Percentiles rank a stretch among this genome's conserved stretches.
phyloP scores from a whole-genome alignment of 371 early-diverging fungal genomes.

The Haplosporangium sp. region DNA sequence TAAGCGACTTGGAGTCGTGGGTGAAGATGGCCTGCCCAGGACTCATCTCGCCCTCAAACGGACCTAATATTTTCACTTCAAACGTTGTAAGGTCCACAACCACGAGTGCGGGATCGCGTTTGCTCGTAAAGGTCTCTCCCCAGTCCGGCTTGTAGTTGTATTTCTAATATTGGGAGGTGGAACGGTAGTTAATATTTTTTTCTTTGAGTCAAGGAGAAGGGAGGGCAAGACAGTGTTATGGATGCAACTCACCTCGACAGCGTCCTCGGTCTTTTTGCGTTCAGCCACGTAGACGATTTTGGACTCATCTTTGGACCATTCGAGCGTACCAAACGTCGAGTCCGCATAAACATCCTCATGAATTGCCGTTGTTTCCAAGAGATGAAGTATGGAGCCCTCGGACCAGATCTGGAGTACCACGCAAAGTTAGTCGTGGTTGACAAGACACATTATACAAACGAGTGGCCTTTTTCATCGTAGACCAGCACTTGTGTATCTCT shows the following conservation, averaged over 20 bases:
- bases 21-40: conserved; percentile 53
- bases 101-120: conserved; percentile 60
- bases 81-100: conserved; percentile 54
- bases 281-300: conserved; percentile 73
- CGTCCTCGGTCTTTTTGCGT: conserved; percentile 55
- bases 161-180: conserved; percentile 9
- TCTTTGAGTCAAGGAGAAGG: no score
- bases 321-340: conserved; percentile 70
- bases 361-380: conserved; percentile 63
- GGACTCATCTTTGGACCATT: conserved; percentile 64
- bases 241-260: conserved; percentile 29
- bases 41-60: conserved; percentile 37
- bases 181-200: no score
- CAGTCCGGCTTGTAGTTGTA: conserved; percentile 61
- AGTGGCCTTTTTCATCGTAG: not conserved
- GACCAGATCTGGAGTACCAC: conserved; percentile 58
- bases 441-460: not conserved
- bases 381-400: conserved; percentile 53
- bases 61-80: conserved; percentile 46
- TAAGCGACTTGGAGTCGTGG: conserved; percentile 52
- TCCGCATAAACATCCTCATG: conserved; percentile 76
- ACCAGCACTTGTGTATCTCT: not conserved
- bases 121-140: conserved; percentile 66
- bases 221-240: no score
- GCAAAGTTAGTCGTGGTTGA: no score